Conservation (phyloP, 2,329 filamentous ascomycete species). For the Aspergillus terreus region DNA sequence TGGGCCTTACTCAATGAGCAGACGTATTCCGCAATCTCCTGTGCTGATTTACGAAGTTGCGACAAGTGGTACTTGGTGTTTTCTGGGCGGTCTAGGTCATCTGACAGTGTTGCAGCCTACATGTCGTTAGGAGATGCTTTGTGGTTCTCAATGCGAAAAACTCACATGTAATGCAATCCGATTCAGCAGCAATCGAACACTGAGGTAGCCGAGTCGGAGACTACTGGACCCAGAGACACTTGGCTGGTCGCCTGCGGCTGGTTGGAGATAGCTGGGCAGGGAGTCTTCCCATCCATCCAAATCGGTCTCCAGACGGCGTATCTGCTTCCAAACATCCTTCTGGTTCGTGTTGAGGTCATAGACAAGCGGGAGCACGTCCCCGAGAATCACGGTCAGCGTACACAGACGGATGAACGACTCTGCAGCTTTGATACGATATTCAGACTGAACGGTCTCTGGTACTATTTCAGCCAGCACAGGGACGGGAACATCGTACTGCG, state of each 20-base stretch:
- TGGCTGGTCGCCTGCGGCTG: slow-evolving; percentile 28
- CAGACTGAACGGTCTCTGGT: slow-evolving; percentile 6
- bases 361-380: slow-evolving; percentile 23
- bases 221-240: slow-evolving; percentile 45
- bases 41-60: slow-evolving; percentile 20
- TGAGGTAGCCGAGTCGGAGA: slow-evolving; percentile 47
- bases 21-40: slow-evolving; percentile 20
- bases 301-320: slow-evolving; percentile 32
- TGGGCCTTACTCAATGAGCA: slow-evolving; percentile 17
- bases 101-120: slow-evolving; percentile 26
- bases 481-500: slow-evolving; percentile 46
- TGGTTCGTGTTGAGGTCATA: slow-evolving; percentile 29
- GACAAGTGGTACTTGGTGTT: slow-evolving; percentile 17
- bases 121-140: neutral
- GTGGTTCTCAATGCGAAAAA: neutral
- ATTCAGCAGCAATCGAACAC: slow-evolving; percentile 42
- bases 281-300: slow-evolving; percentile 45
- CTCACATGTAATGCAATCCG: slow-evolving; percentile 33
- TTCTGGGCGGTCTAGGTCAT: slow-evolving; percentile 22
- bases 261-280: slow-evolving; percentile 21
- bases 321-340: slow-evolving; percentile 15
- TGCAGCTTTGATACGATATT: slow-evolving; percentile 10
- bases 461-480: slow-evolving; percentile 23
- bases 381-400: slow-evolving; percentile 40
- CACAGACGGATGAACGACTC: slow-evolving; percentile 25